These are phyloP conservation scores for Aspergillus hiratsukae DNA, from an alignment of 2,329 filamentous ascomycete genomes.

Conservation along the genomic window DNA sequence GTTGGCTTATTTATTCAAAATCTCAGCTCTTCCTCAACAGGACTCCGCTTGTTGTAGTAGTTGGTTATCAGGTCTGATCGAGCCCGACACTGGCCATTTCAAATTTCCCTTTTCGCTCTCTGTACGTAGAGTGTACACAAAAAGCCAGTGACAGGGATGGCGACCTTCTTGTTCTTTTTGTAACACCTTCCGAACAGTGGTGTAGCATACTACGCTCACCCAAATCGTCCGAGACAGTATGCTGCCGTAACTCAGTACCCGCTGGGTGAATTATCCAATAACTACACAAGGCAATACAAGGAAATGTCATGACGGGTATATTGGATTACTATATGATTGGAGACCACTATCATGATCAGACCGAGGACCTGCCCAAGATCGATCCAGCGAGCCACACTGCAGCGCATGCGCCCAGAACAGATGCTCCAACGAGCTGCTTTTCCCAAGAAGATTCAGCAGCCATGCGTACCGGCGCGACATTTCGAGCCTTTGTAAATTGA, in stretches of 20 bases:
- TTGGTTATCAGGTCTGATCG: slow-evolving; percentile 28
- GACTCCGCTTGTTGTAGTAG: too few relatives aligned
- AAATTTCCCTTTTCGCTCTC: neutral
- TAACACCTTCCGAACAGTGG: too few relatives aligned
- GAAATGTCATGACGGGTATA: neutral
- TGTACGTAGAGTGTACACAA: neutral
- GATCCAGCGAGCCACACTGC: slow-evolving; percentile 36
- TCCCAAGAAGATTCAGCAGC: slow-evolving; percentile 64
- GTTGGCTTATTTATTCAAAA: too few relatives aligned
- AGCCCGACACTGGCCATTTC: slow-evolving; percentile 7
- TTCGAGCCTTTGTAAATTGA: slow-evolving; percentile 31
- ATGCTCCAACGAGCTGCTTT: slow-evolving; percentile 39
- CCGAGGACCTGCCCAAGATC: slow-evolving; percentile 23
- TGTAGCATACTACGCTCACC: too few relatives aligned
- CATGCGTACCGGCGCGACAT: slow-evolving; percentile 53
- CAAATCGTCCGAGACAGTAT: too few relatives aligned
- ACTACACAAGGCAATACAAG: neutral
- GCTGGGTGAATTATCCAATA: too few relatives aligned
- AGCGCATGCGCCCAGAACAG: slow-evolving; percentile 32
- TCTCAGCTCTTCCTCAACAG: too few relatives aligned
- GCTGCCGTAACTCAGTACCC: too few relatives aligned
- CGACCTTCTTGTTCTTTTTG: neutral
- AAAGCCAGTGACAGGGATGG: neutral
- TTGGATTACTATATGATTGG: slow-evolving; percentile 1
- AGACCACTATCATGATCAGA: slow-evolving; percentile 7